A percentile compares a stretch with the other conserved stretches of the same genome.
phyloP scores from a whole-genome alignment of 306 rosid genomes.

The Echinosophora koreensis region DNA sequence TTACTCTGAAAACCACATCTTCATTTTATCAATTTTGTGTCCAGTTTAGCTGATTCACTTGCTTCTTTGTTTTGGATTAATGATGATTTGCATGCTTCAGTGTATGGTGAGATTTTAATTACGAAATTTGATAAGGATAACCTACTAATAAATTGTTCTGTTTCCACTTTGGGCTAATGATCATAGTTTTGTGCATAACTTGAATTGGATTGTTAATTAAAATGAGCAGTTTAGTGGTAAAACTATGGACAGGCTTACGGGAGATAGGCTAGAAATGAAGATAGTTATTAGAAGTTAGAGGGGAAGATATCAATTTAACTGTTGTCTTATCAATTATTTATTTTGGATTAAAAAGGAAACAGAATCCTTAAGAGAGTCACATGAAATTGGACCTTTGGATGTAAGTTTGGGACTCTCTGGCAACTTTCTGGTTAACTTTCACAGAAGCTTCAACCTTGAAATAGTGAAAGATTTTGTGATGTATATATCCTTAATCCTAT shows the following conservation, averaged over 20 bases:
- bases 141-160: background rate
- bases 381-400: background rate
- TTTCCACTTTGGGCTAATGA: background rate
- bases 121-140: background rate
- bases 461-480: background rate
- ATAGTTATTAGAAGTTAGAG: background rate
- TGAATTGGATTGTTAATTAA: background rate
- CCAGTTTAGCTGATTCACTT: background rate
- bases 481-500: slow-evolving; percentile 33
- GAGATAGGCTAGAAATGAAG: background rate
- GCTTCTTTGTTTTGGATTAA: slow-evolving; percentile 20
- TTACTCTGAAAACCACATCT: background rate
- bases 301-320: background rate
- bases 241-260: background rate
- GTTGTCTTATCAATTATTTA: background rate
- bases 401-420: background rate
- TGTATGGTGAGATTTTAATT: background rate
- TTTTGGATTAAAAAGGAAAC: background rate
- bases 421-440: slow-evolving; percentile 16
- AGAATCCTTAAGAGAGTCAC: no score
- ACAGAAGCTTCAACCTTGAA: background rate
- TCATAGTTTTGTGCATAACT: slow-evolving; percentile 7
- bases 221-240: background rate
- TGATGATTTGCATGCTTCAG: slow-evolving; percentile 24
- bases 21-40: slow-evolving; percentile 19